Evolutionary conservation across 768 basidiomycete species (phyloP), one percentile per base, ranked within the genome.

Genomic region (Panaeolus papilionaceus): DNA sequence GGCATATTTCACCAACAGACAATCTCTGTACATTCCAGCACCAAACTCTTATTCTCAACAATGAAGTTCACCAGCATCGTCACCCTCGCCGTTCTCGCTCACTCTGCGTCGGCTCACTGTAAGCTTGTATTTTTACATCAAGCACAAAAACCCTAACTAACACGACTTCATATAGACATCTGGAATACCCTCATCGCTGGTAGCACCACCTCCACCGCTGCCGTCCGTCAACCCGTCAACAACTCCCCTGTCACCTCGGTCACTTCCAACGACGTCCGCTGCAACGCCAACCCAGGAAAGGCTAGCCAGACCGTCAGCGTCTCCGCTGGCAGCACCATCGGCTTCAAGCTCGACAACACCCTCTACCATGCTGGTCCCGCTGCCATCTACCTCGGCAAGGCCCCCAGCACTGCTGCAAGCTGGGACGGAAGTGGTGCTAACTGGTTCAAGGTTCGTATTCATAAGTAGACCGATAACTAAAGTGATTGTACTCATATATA

Each of bases 381-480:
- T 64, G 82, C 83, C 11, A 81, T 84, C 66, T 84, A 83, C 70
- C 77, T 88, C 66, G 85, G 85, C 33, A 79, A 82, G 70, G 85
- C 84, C 8, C 84, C 85, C 0, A 69, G 73, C 4, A 76, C 76
- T 28, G 84, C 77, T 28, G 76, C 80, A 3, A 72, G 68, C 67
- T 86, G 83, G 80, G 83, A 84, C 45, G 86, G 85, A 38, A 79
- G 79, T 66, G 86, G 86, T 54, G 70, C 75, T 20, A 80, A 81
- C 67, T 87, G 86, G 86, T 86, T 86, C 75, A 85, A 86, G 81
- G 68, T 68, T 37, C 0, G 83, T 83, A 68, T 81, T 12, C 83
- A 82, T 33, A 33, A 33, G 5, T 33, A 33, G 33, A 33, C 33
- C 33, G 5, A 3, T 33, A 33, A 3, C 3, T 33, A 33, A 33